Evolutionary conservation across 192 early-diverging fungal genomes (phyloP).

Genomic region (Coemansia sp.): DNA sequence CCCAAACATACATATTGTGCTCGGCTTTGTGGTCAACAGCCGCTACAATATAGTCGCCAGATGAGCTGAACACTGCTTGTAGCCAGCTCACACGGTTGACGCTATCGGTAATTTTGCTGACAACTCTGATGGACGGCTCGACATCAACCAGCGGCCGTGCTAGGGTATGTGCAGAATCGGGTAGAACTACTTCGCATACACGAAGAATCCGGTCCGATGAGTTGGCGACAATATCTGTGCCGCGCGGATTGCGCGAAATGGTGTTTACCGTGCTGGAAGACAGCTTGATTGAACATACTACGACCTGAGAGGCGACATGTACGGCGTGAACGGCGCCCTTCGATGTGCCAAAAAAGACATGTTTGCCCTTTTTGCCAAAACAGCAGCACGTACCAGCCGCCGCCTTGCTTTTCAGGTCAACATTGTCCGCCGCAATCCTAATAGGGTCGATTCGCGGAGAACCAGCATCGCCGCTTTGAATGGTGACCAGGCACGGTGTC

Average conservation of each 20-base stretch:
- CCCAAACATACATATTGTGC: conserved; percentile 97
- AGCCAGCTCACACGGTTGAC: conserved; percentile 92
- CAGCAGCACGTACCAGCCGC: conserved; percentile 50
- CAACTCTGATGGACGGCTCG: conserved; percentile 35
- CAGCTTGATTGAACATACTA: conserved; percentile 38
- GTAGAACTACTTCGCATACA: conserved; percentile 58
- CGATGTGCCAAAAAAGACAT: conserved; percentile 37
- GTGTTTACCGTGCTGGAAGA: conserved; percentile 41
- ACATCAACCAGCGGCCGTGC: conserved; percentile 6
- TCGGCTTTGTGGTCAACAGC: conserved; percentile 82
- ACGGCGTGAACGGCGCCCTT: conserved; percentile 50
- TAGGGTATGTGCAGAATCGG: conserved; percentile 15
- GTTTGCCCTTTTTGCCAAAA: conserved; percentile 56
- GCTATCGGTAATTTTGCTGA: conserved; percentile 83
- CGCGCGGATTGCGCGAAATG: conserved; percentile 44
- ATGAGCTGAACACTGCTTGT: conserved; percentile 82
- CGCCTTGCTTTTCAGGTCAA: conserved; percentile 40
- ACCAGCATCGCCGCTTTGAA: background rate
- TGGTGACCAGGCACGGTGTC: conserved; percentile 44
- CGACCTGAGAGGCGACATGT: conserved; percentile 18
- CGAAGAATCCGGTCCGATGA: conserved; percentile 80
- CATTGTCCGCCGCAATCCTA: conserved; percentile 20
- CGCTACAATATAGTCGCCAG: conserved; percentile 86
- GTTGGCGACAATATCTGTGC: conserved; percentile 74
- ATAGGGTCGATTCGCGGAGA: conserved; percentile 18